Evolutionary conservation across 495 filamentous ascomycete genomes (phyloP).

Genomic region (Hypoxylon lienhwacheense): DNA sequence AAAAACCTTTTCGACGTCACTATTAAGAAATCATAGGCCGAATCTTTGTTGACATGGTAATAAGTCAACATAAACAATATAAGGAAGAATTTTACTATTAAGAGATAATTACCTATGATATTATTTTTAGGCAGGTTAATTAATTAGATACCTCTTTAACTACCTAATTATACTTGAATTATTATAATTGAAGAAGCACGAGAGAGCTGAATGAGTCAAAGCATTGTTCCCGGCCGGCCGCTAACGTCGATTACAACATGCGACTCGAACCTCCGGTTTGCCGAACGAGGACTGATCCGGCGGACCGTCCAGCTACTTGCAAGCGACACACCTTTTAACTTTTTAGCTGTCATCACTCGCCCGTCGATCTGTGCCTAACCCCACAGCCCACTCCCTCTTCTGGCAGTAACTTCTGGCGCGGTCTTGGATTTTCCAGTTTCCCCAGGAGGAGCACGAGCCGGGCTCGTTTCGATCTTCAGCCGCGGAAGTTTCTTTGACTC

Average conservation of each 20-base stretch:
- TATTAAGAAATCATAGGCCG: slow-evolving; percentile 3
- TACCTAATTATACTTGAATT: too few relatives aligned
- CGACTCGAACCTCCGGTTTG: slow-evolving; percentile 32
- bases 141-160: too few relatives aligned
- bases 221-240: slow-evolving; percentile 12
- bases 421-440: too few relatives aligned
- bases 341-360: slow-evolving; percentile 26
- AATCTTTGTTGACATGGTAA: too few relatives aligned
- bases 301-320: slow-evolving; percentile 18
- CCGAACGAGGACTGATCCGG: slow-evolving; percentile 33
- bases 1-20: slow-evolving; percentile 35
- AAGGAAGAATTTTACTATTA: too few relatives aligned
- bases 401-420: too few relatives aligned
- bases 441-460: slow-evolving; percentile 15
- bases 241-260: slow-evolving; percentile 7
- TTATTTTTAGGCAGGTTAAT: too few relatives aligned
- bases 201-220: not conserved
- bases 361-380: slow-evolving; percentile 29
- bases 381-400: slow-evolving; percentile 14
- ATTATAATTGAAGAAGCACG: not conserved
- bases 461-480: slow-evolving; percentile 10
- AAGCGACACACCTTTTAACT: slow-evolving; percentile 3
- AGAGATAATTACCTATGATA: too few relatives aligned
- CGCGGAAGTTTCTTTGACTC: slow-evolving; percentile 14
- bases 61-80: too few relatives aligned